Evolutionary conservation across 1,284 basidiomycete genomes (phyloP), one percentile per base, ranked within the genome.

Genomic region (Cryptococcus sp.): DNA sequence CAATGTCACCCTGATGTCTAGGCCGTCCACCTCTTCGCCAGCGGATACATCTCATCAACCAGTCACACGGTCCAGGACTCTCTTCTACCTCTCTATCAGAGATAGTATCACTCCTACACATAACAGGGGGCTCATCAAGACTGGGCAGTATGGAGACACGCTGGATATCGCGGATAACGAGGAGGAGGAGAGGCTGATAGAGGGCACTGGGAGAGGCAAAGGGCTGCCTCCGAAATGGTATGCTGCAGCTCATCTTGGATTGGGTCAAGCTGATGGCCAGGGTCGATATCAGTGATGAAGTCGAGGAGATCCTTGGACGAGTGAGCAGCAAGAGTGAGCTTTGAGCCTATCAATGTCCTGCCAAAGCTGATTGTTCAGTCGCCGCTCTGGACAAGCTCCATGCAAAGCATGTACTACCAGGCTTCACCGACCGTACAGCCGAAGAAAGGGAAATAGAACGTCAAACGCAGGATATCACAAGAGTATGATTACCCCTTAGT

Each of bases 381-480:
- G 68, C 80, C 23, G 75, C 83, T 7, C 84, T 97, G 43, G 93
- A 98, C 72, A 92, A 88, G 70, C 82, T 99, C 9, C 93, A 98
- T 64, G 87, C 92, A 56, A 96, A 91, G 73, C 93, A 98, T 73
- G 86, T 88, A 49, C 82, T 98, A 2, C 96, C 96, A 55, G 92
- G 91, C 2, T 99, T 99, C 72, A 83, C 89, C 67, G 96, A 99
- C 80, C 87, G 94, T 52, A 82, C 87, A 1, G 83, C 83, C 14
- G 93, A 98, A 76, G 94, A 98, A 77, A 82, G 85, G 59, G 91
- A 97, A 72, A 99, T 99, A 59, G 90, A 98, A 69, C 72, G 80
- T 18, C 79, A 88, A 40, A 93, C 93, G 1, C 82, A 81, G 28
- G 87, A 91, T 56, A 91, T 99, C 73, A 98, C 93, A 44, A 81